Evolutionary conservation across 257 asterid species (phyloP), one percentile per base, ranked within the genome.

Genomic region (Primulina huaijiensis): DNA sequence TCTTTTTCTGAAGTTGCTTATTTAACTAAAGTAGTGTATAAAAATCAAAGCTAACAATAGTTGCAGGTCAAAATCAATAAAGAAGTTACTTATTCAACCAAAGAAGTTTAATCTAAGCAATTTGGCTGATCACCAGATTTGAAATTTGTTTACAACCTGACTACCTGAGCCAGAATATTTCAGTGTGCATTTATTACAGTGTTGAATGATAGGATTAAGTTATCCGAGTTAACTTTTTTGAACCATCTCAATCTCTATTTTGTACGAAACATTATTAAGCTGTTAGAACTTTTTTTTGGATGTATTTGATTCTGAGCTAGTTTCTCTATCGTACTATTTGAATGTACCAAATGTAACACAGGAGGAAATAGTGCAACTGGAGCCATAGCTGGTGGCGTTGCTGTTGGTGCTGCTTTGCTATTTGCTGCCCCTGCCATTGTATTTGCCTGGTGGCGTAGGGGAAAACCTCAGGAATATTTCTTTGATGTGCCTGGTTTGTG

Each of bases 401-500:
- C 89, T 16, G 89, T 86, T 29, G 89, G 89, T 74, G 87, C 89
- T 35, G 89, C 87, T 59, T 60, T 85, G 74, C 81, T 85, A 64
- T 85, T 85, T 72, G 89, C 89, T 17, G 87, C 82, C 60, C 89
- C 89, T 37, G 87, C 89, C 62, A 82, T 85, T 66, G 84, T 85
- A 5, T 82, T 82, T 74, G 89, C 89, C 7, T 85, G 87, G 89
- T 85, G 89, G 89, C 89, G 86, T 11, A 78, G 89, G 23, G 80
- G 89, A 70, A 85, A 85, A 74, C 86, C 89, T 0, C 81, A 75
- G 69, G 89, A 85, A 55, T 74, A 68, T 74, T 85, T 85, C 86
- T 85, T 85, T 31, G 89, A 85, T 61, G 89, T 85, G 2, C 89
- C 89, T 11, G 89, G 89, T 85, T 64, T 9, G 72, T 56, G 40